phyloP scores from a whole-genome alignment of 768 basidiomycete genomes.

The Agrocybe praecox region DNA sequence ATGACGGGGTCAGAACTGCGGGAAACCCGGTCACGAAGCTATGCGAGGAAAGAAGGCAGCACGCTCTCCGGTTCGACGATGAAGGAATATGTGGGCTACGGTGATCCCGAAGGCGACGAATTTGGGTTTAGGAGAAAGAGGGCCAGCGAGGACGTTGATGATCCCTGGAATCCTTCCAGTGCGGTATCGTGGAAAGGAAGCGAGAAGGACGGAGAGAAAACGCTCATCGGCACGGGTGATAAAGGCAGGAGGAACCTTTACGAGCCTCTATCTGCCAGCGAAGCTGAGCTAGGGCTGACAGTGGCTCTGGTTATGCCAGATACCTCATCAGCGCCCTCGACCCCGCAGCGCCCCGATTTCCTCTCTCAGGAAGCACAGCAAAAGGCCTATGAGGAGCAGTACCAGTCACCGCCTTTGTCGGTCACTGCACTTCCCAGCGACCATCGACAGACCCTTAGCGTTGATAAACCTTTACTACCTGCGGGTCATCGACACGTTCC shows the following conservation, averaged over 20 bases:
- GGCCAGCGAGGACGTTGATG: constrained; percentile 6
- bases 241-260: background rate
- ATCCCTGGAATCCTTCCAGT: constrained; percentile 13
- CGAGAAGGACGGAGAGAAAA: background rate
- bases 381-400: background rate
- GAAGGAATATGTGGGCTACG: background rate
- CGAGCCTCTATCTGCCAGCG: background rate
- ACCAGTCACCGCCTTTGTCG: background rate
- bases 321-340: background rate
- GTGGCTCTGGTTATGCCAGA: background rate
- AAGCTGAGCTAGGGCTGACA: background rate
- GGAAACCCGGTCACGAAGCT: constrained; percentile 38
- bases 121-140: background rate
- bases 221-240: background rate
- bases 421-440: background rate
- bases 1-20: constrained; percentile 42
- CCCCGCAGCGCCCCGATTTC: background rate
- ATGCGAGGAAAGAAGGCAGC: constrained; percentile 32
- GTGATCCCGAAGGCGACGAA: background rate
- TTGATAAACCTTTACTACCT: constrained; percentile 25
- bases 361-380: background rate
- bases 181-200: constrained; percentile 3
- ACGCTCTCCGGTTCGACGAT: constrained; percentile 11
- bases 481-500: constrained; percentile 18
- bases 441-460: constrained; percentile 29